Base-by-base conservation (phyloP, 1,139 yeast genomes). In the Trichomonascaceae sp. region DNA sequence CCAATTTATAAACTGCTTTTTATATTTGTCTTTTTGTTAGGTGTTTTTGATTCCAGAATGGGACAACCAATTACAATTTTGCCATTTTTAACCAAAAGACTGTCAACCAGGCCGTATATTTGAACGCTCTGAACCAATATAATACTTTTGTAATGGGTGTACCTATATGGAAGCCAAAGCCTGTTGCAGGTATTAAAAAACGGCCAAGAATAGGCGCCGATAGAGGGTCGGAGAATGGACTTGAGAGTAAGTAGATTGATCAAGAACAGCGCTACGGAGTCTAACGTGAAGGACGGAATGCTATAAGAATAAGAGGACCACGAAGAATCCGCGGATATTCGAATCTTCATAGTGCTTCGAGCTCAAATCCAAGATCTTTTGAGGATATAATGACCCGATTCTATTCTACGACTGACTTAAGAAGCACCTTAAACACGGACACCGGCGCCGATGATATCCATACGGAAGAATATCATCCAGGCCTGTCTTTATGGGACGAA, bases 141-240 rank as follows among this genome's bases (percentile, higher is more conserved):
- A 22, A 6, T 22, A 22, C 24, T 13, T 36, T 36, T 17, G n/a
- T 41, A 50, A 61, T 61, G 64, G 64, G 64, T 3, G 58, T 61
- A 5, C 64, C 64, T 12, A 49, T 61, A n/a, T 61, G 64, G 64
- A 53, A 59, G 44, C 59, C 58, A 9, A 55, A 53, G 50, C 53
- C 60, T 38, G 57, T 58, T 45, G 48, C 55, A 6, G 9, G 41
- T 18, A 19, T 50, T 50, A 39, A 52, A 41, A 47, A 55, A 43
- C 36, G 49, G 50, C 43, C 50, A 38, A 49, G 38, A 24, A 20
- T 19, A 38, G 38, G 24, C 6, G 6, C 24, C 24, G 24, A 22
- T 22, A 32, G 39, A 24, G 45, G 17, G 17, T 27, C 24, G n/a
- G 44, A 22, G 6, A n/a, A n/a, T 20, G 17, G 22, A 18, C 43